Base-by-base conservation (phyloP, 345 rosid species). In the Euclidium syriacum region DNA sequence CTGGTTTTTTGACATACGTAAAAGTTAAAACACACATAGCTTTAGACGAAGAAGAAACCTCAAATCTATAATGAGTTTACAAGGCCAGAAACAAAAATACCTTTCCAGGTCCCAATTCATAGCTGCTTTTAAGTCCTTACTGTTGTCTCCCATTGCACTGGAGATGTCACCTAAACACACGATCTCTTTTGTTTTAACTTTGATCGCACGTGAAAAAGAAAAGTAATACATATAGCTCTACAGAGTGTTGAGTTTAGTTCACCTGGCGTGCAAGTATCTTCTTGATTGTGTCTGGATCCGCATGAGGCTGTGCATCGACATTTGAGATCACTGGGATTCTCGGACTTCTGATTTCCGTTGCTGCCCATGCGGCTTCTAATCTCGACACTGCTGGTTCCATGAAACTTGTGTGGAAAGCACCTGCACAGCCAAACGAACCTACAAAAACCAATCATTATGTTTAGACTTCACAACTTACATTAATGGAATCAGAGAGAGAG, bases 131-230 rank as follows among this genome's bases (percentile, higher is more conserved):
- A 68, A 90, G 69, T 61, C 99, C 95, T 78, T 27, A 95, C 80
- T 30, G 99, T 86, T 26, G 88, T 86, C 81, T 95, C 99, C 99
- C 99, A 88, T 71, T 88, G 98, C 65, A 95, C 99, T n/a, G 96
- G 98, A 65, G 96, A 90, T 27, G 96, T 90, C 55, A 85, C 99
- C 99, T 95, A 73, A 68, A 7, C n/a, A 40, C 5, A 5, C 10
- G 10, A 20, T 3, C n/a, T 36, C 61, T 23, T 36, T 48, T n/a
- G n/a, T n/a, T n/a, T n/a, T 11, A 44, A 35, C 48, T 44, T 34
- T n/a, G n/a, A n/a, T n/a, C n/a, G n/a, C n/a, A n/a, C n/a, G n/a
- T n/a, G 17, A n/a, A 9, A 15, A 26, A 10, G n/a, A n/a, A n/a
- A 48, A n/a, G 15, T 39, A 10, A 15, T 19, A 18, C 43, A 33